These are phyloP conservation scores for Penicillium sp. DNA, from an alignment of 2,329 filamentous ascomycete genomes.

Conservation along the genomic window DNA sequence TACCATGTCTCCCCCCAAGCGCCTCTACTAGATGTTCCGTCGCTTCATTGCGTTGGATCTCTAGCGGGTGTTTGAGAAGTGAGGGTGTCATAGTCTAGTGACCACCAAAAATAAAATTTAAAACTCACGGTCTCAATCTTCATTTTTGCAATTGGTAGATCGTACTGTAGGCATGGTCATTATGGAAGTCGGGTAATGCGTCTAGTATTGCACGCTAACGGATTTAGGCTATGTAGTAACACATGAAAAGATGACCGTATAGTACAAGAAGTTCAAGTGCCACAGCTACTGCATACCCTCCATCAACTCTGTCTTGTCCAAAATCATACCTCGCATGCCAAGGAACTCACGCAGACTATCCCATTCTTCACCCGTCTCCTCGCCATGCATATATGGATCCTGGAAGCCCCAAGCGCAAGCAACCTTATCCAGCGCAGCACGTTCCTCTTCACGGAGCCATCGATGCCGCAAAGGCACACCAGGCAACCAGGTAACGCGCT, in stretches of 20 bases:
- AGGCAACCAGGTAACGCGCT: slow-evolving; percentile 83
- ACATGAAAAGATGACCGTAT: slow-evolving; percentile 11
- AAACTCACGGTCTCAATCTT: slow-evolving; percentile 33
- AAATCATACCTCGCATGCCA: slow-evolving; percentile 79
- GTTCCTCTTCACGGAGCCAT: slow-evolving; percentile 88
- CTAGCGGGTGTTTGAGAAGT: slow-evolving; percentile 26
- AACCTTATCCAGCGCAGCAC: slow-evolving; percentile 81
- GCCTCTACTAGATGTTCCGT: slow-evolving; percentile 76
- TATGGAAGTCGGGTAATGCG: not conserved
- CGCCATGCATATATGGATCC: slow-evolving; percentile 75
- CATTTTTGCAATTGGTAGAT: slow-evolving; percentile 7
- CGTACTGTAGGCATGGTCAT: not conserved
- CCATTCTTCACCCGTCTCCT: slow-evolving; percentile 92
- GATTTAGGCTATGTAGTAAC: not conserved
- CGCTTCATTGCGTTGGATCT: slow-evolving; percentile 31
- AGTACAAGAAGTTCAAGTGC: slow-evolving; percentile 7
- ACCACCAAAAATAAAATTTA: slow-evolving; percentile 34
- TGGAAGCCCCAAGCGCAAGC: slow-evolving; percentile 91
- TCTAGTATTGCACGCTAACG: not conserved
- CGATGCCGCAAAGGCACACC: slow-evolving; percentile 78
- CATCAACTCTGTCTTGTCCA: slow-evolving; percentile 89
- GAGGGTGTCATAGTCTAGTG: slow-evolving; percentile 35
- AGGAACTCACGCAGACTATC: slow-evolving; percentile 81
- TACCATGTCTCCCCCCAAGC: slow-evolving; percentile 98
- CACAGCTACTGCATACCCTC: slow-evolving; percentile 76